Conservation (phyloP, 2,329 filamentous ascomycete species). For the Blumeriella jaapii region DNA sequence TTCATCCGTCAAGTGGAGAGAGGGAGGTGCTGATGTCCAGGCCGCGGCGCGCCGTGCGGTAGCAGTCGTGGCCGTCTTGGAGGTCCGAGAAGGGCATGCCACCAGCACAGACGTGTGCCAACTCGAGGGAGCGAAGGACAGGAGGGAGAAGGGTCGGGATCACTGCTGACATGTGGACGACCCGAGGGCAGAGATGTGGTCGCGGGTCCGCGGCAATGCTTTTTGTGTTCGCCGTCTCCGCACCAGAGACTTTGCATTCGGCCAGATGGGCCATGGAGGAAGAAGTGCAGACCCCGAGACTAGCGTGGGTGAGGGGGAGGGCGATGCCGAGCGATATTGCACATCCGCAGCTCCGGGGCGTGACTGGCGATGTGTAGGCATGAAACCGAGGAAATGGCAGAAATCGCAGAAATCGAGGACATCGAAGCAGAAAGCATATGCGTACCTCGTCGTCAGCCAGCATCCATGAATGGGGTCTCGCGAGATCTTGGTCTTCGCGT, state of each 20-base stretch:
- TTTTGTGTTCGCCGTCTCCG: slow-evolving; percentile 3
- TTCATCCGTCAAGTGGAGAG: slow-evolving; percentile 60
- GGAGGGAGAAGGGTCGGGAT: slow-evolving; percentile 6
- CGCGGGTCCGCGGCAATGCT: slow-evolving; percentile 18
- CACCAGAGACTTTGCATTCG: slow-evolving; percentile 16
- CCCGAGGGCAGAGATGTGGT: slow-evolving; percentile 10
- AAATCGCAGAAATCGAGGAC: no score
- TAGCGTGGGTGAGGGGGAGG: no score
- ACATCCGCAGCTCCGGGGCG: no score
- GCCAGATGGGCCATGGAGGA: slow-evolving; percentile 21
- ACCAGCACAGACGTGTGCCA: slow-evolving; percentile 6
- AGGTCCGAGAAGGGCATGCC: slow-evolving; percentile 69
- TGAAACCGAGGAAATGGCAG: no score
- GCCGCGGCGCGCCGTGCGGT: slow-evolving; percentile 77
- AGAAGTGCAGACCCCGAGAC: slow-evolving; percentile 16
- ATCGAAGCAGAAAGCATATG: no score
- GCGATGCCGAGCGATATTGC: no score
- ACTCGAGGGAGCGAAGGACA: slow-evolving; percentile 1
- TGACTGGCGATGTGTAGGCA: no score
- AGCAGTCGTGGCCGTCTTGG: slow-evolving; percentile 89
- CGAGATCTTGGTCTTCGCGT: no score
- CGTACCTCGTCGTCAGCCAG: no score
- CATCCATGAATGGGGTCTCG: no score
- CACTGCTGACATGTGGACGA: slow-evolving; percentile 20
- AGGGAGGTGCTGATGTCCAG: slow-evolving; percentile 71